A percentile compares a stretch with the other conserved stretches of the same genome.
Conservation (phyloP, 2,329 filamentous ascomycete genomes). For the Arthrinium phaeospermum region DNA sequence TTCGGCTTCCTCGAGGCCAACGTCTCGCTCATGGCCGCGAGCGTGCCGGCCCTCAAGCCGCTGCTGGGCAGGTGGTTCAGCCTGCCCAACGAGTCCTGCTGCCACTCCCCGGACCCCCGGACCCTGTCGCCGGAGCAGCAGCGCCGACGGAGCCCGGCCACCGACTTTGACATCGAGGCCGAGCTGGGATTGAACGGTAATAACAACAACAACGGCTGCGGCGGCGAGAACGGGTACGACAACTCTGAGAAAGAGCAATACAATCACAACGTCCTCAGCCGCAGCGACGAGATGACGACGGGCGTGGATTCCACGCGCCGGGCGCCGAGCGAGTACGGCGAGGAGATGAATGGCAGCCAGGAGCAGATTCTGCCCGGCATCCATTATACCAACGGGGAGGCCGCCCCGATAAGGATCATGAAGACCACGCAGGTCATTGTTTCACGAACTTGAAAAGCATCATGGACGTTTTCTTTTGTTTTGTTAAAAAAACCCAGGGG, state of each 20-base stretch:
- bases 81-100: slow-evolving; percentile 8
- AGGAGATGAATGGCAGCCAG: neutral
- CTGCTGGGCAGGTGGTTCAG: slow-evolving; percentile 5
- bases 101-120: neutral
- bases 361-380: neutral
- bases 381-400: neutral
- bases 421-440: slow-evolving; percentile 4
- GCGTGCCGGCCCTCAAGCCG: slow-evolving; percentile 21
- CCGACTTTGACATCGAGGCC: neutral
- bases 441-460: neutral
- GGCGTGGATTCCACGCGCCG: neutral
- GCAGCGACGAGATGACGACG: neutral
- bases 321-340: neutral
- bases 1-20: slow-evolving; percentile 24
- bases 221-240: neutral
- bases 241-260: neutral
- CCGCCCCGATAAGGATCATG: neutral
- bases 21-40: slow-evolving; percentile 21
- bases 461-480: too few relatives aligned
- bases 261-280: neutral
- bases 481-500: neutral
- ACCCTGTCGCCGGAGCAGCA: neutral
- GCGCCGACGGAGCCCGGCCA: neutral
- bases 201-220: neutral
- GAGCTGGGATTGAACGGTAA: neutral